Evolutionary conservation across 2,329 filamentous ascomycete species (phyloP).

Genomic region (Penicillium sp.): DNA sequence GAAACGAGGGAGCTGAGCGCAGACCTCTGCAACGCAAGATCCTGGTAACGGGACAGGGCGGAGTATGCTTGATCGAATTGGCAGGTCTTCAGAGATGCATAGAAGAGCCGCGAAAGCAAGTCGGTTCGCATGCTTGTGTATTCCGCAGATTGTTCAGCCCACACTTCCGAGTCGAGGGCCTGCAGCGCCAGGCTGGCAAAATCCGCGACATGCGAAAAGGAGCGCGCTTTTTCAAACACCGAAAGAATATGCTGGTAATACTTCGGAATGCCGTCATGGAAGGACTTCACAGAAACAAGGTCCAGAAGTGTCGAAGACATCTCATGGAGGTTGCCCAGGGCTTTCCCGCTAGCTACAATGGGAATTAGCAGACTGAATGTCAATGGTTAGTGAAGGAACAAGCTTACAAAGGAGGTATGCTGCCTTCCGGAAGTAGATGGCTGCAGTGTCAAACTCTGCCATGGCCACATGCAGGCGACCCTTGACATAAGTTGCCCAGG

Average conservation of each 20-base stretch:
- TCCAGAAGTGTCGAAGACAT: conserved; percentile 65
- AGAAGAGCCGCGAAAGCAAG: conserved; percentile 80
- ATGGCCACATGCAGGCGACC: conserved; percentile 73
- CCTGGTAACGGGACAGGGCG: conserved; percentile 69
- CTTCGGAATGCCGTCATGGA: conserved; percentile 70
- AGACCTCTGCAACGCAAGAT: conserved; percentile 68
- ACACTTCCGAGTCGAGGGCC: conserved; percentile 47
- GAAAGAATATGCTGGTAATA: conserved; percentile 86
- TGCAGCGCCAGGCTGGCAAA: conserved; percentile 76
- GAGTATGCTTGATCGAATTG: conserved; percentile 82
- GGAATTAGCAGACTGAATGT: conserved; percentile 18
- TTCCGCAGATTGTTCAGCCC: conserved; percentile 35
- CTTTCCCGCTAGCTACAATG: conserved; percentile 41
- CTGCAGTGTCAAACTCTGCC: conserved; percentile 70
- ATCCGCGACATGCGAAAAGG: conserved; percentile 77
- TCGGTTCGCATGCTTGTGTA: conserved; percentile 57
- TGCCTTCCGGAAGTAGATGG: conserved; percentile 75
- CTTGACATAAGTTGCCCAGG: conserved; percentile 73
- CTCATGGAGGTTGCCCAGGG: conserved; percentile 45
- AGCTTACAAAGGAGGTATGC: conserved; percentile 78
- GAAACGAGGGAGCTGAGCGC: conserved; percentile 67
- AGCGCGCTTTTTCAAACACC: conserved; percentile 75
- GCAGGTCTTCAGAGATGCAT: conserved; percentile 72
- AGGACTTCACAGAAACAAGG: conserved; percentile 66
- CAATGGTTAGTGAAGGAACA: not conserved